These are phyloP conservation scores for Debaryomyces sp. DNA, from an alignment of 1,139 yeast genomes.

Conservation along the genomic window DNA sequence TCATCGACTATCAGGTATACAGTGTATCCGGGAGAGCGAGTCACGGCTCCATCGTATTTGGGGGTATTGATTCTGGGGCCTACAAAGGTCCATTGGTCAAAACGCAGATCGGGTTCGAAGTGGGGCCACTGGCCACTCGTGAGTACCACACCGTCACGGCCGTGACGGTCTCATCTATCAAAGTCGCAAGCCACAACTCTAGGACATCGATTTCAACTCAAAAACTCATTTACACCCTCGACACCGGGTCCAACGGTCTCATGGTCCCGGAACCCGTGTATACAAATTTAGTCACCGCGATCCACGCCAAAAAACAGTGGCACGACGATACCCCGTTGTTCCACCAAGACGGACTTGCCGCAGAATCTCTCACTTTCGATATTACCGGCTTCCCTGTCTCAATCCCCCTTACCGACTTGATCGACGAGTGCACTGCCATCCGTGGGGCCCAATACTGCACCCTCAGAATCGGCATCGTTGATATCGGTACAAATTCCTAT, in stretches of 20 bases:
- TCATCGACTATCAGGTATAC: constrained; percentile 15
- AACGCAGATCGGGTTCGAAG: constrained; percentile 19
- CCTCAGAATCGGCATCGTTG: constrained; percentile 15
- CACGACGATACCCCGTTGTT: constrained; percentile 15
- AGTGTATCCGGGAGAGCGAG: constrained; percentile 17
- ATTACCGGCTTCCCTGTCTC: constrained; percentile 23
- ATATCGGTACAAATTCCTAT: constrained; percentile 19
- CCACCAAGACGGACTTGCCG: constrained; percentile 6
- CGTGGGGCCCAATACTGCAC: constrained; percentile 18
- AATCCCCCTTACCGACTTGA: constrained; percentile 20
- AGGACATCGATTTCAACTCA: constrained; percentile 18
- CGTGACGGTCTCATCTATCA: constrained; percentile 21
- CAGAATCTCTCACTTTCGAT: constrained; percentile 14
- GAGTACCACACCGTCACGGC: constrained; percentile 16
- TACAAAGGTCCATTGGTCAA: constrained; percentile 20
- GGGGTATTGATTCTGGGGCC: constrained; percentile 22
- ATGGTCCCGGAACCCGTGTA: constrained; percentile 22
- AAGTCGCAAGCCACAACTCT: constrained; percentile 10
- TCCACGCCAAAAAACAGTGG: constrained; percentile 14
- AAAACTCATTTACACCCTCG: constrained; percentile 21
- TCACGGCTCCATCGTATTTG: constrained; percentile 20
- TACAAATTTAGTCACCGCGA: constrained; percentile 17
- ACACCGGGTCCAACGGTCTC: constrained; percentile 23
- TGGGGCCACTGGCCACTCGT: constrained; percentile 13
- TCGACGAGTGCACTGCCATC: constrained; percentile 14